phyloP scores from a whole-genome alignment of 805 yeast species.

The Kluyveromyces aestuarii region DNA sequence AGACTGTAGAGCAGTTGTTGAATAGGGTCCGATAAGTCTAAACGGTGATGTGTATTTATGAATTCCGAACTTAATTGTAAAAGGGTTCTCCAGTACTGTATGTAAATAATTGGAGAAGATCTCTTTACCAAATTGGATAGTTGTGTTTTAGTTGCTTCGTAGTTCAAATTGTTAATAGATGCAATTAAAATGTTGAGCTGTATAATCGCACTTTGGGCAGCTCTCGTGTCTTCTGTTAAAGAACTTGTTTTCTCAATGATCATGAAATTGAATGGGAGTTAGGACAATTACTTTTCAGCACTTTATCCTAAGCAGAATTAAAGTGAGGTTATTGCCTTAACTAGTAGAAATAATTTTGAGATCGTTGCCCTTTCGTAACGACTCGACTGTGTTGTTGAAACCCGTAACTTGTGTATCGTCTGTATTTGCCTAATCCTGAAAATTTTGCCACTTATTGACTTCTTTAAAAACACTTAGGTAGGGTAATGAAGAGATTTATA shows the following conservation, averaged over 20 bases:
- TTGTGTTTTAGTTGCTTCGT: slow-evolving; percentile 9
- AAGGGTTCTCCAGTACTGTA: slow-evolving; percentile 22
- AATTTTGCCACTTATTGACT: background rate
- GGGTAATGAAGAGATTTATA: background rate
- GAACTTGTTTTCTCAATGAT: background rate
- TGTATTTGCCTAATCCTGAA: background rate
- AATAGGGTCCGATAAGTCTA: slow-evolving; percentile 10
- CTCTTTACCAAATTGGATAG: slow-evolving; percentile 17
- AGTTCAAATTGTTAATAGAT: slow-evolving; percentile 15
- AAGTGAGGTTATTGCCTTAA: background rate
- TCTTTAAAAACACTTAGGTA: background rate
- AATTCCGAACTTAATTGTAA: slow-evolving; percentile 15
- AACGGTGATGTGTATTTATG: slow-evolving; percentile 10
- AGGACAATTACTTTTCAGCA: background rate
- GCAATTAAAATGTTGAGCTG: slow-evolving; percentile 23
- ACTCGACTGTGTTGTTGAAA: background rate
- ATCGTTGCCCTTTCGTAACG: background rate
- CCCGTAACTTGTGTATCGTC: background rate
- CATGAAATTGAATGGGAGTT: background rate
- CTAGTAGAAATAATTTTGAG: background rate
- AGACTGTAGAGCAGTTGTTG: slow-evolving; percentile 17
- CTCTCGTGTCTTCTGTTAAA: slow-evolving; percentile 14
- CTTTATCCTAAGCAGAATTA: background rate
- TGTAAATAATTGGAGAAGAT: slow-evolving; percentile 13
- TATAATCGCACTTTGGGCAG: slow-evolving; percentile 18